Conservation (phyloP, 148 eudicot genomes). For the Vaccinium darrowii region DNA sequence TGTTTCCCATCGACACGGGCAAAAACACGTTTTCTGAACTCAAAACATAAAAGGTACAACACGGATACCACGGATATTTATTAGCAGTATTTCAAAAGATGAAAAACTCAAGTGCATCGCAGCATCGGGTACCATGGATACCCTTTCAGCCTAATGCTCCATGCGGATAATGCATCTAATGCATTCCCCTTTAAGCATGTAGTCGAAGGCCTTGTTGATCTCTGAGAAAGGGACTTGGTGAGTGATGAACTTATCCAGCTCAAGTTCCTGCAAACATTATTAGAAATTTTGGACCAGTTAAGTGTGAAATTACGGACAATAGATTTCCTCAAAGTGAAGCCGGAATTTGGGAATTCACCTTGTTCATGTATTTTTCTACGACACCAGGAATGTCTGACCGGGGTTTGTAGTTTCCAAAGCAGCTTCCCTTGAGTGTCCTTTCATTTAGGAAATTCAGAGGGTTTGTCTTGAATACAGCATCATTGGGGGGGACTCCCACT, state of each 20-base stretch:
- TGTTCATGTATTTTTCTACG: constrained; percentile 73
- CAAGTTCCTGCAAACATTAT: constrained; percentile 34
- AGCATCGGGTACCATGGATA: no score
- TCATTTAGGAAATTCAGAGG: constrained; percentile 67
- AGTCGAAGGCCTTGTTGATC: constrained; percentile 62
- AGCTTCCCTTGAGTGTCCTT: constrained; percentile 85
- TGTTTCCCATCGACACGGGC: no score
- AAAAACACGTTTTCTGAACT: no score
- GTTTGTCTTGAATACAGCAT: constrained; percentile 65
- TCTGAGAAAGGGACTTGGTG: constrained; percentile 48
- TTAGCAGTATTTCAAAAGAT: not conserved
- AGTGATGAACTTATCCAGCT: constrained; percentile 59
- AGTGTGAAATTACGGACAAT: not conserved
- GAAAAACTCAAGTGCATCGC: not conserved
- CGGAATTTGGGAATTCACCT: constrained; percentile 30
- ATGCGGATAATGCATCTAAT: constrained; percentile 26
- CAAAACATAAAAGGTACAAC: no score
- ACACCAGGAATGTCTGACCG: constrained; percentile 59
- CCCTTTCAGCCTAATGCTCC: constrained; percentile 2
- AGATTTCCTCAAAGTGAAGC: not conserved
- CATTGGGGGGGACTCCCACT: constrained; percentile 73
- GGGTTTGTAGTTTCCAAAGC: constrained; percentile 86
- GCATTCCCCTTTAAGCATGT: constrained; percentile 44
- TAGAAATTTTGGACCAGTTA: no score
- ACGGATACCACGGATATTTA: not conserved